Conservation (phyloP, 208 protist species). For the Hexamita inflata region DNA sequence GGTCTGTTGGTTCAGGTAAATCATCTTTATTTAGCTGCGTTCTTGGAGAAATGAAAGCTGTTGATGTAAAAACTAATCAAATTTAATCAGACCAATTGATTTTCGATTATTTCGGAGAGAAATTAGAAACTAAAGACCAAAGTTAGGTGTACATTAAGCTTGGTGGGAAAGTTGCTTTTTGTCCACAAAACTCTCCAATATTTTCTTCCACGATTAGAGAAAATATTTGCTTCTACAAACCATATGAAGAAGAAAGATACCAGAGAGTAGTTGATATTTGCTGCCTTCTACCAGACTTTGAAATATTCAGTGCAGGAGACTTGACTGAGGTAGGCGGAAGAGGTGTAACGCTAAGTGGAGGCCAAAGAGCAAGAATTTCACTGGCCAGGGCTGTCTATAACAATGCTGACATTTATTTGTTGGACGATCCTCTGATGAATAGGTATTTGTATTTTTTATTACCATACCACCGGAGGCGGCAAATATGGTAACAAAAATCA, state of each 20-base stretch:
- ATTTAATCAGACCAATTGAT: no score
- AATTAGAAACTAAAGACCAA: no score
- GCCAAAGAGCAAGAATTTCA: constrained; percentile 56
- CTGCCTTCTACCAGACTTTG: constrained; percentile 37
- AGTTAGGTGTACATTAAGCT: no score
- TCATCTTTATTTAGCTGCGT: no score
- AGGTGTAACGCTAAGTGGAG: constrained; percentile 64
- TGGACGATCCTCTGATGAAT: constrained; percentile 43
- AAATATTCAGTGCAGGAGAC: constrained; percentile 37
- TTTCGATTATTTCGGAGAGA: no score
- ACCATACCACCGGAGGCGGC: no score
- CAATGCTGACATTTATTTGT: constrained; percentile 14
- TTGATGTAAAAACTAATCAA: no score
- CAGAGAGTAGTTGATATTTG: constrained; percentile 40
- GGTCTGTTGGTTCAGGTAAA: no score
- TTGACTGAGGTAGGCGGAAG: constrained; percentile 58
- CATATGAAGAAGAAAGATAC: constrained; percentile 36
- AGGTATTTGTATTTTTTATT: constrained; percentile 44
- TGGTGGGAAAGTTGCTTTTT: no score
- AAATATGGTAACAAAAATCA: no score
- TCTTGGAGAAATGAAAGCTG: no score
- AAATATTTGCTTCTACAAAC: constrained; percentile 43
- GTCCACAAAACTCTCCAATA: constrained; percentile 39
- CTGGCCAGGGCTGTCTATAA: constrained; percentile 56
- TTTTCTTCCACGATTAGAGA: constrained; percentile 45